Evolutionary conservation across 208 protist genomes (phyloP).

Genomic region (Novymonas esmeraldas): DNA sequence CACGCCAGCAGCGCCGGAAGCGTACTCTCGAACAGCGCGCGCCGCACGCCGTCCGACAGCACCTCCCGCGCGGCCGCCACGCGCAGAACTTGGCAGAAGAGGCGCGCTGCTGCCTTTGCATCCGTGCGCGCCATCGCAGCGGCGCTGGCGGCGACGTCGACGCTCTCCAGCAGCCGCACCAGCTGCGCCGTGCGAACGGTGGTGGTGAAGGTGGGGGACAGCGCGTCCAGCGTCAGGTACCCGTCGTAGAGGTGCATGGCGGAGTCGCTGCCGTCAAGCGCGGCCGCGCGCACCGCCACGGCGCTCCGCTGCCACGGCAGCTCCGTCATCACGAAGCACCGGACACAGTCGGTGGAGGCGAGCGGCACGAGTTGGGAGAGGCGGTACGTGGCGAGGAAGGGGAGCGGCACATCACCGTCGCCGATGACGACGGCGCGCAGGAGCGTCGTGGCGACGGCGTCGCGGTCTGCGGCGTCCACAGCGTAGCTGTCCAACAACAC

Average conservation of each 20-base stretch:
- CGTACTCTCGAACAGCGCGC: slow-evolving; percentile 41
- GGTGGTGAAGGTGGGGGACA: slow-evolving; percentile 49
- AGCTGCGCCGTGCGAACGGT: slow-evolving; percentile 80
- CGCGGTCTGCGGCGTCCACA: slow-evolving; percentile 40
- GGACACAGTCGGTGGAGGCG: slow-evolving; percentile 50
- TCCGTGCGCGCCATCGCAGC: slow-evolving; percentile 27
- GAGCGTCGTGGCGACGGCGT: slow-evolving; percentile 38
- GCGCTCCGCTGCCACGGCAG: slow-evolving; percentile 52
- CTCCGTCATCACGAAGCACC: slow-evolving; percentile 36
- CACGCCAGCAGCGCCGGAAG: slow-evolving; percentile 39
- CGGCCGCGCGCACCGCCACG: slow-evolving; percentile 19
- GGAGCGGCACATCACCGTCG: slow-evolving; percentile 26
- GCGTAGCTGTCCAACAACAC: slow-evolving; percentile 50
- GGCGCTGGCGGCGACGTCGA: slow-evolving; percentile 29
- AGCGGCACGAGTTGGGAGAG: slow-evolving; percentile 71
- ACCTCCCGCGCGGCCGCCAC: slow-evolving; percentile 41
- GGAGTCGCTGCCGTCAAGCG: slow-evolving; percentile 15
- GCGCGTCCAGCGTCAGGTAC: slow-evolving; percentile 53
- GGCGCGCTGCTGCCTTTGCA: slow-evolving; percentile 24
- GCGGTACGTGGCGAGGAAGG: slow-evolving; percentile 52
- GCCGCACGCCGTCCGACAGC: slow-evolving; percentile 29
- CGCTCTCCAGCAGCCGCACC: slow-evolving; percentile 62
- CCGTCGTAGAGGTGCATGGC: slow-evolving; percentile 53
- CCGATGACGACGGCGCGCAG: slow-evolving; percentile 36
- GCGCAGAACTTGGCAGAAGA: slow-evolving; percentile 52